Conservation (phyloP, 1,284 basidiomycete species). For the Veloporphyrellus conicus region DNA sequence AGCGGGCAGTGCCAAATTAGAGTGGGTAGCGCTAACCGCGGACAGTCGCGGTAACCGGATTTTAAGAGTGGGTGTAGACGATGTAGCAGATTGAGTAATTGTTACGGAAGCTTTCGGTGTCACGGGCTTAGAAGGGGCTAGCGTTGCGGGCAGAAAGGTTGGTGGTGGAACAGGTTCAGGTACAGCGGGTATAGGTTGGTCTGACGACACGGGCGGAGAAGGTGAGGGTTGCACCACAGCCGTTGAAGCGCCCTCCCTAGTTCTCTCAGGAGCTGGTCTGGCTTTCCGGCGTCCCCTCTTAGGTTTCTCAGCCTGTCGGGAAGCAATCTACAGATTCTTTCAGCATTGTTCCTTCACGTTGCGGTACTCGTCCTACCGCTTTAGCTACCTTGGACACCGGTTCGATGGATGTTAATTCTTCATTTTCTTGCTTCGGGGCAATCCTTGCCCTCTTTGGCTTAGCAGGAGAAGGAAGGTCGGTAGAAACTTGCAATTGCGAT, state of each 20-base stretch:
- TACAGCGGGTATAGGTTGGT: slow-evolving; percentile 16
- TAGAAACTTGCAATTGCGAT: slow-evolving; percentile 13
- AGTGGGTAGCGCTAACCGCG: slow-evolving; percentile 28
- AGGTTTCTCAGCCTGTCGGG: slow-evolving; percentile 15
- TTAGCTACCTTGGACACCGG: slow-evolving; percentile 1
- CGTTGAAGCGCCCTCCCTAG: slow-evolving; percentile 13
- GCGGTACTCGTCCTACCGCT: slow-evolving; percentile 18
- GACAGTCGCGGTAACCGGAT: slow-evolving; percentile 32
- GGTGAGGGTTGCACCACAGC: slow-evolving; percentile 8
- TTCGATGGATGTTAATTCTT: slow-evolving; percentile 19
- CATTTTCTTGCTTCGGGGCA: slow-evolving; percentile 25
- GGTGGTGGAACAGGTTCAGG: slow-evolving; percentile 12
- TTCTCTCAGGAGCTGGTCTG: slow-evolving; percentile 15
- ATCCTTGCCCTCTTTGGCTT: slow-evolving; percentile 32
- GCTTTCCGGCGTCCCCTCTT: slow-evolving; percentile 24
- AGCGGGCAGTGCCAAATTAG: slow-evolving; percentile 17
- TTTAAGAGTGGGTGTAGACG: slow-evolving; percentile 34
- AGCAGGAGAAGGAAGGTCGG: slow-evolving; percentile 25
- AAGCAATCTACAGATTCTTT: slow-evolving; percentile 10
- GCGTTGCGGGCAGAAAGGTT: slow-evolving; percentile 10
- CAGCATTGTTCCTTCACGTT: slow-evolving; percentile 5
- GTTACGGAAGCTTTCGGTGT: slow-evolving; percentile 35
- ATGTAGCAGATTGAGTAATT: slow-evolving; percentile 33
- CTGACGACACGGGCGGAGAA: slow-evolving; percentile 13
- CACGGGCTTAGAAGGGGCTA: slow-evolving; percentile 21